phyloP scores from a whole-genome alignment of 2,329 filamentous ascomycete genomes.

The Botrytis sinoallii region DNA sequence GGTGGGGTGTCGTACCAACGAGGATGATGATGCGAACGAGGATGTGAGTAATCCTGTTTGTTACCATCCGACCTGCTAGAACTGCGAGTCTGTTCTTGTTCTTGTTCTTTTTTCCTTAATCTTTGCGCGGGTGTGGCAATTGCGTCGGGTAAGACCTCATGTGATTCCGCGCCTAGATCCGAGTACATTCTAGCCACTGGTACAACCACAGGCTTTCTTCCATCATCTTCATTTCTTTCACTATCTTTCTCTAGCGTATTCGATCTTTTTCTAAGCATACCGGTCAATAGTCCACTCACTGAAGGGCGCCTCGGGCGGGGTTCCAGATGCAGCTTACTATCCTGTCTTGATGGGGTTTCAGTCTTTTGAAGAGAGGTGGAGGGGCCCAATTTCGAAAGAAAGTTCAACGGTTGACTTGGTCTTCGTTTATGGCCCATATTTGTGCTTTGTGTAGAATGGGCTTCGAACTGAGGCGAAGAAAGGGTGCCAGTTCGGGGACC shows the following conservation, averaged over 20 bases:
- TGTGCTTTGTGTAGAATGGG: background rate
- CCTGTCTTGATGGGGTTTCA: background rate
- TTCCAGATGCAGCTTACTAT: constrained; percentile 14
- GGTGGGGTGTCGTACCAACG: constrained; percentile 16
- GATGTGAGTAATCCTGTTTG: background rate
- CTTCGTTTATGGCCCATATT: background rate
- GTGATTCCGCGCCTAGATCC: constrained; percentile 24
- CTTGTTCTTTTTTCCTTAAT: background rate
- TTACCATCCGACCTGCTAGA: background rate
- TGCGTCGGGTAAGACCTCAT: background rate
- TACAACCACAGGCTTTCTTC: constrained; percentile 2
- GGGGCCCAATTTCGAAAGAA: constrained; percentile 16
- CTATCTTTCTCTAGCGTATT: constrained; percentile 26
- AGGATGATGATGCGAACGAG: constrained; percentile 22
- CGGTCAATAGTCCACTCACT: constrained; percentile 30
- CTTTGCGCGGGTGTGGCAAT: background rate
- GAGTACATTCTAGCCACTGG: constrained; percentile 31
- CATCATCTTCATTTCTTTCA: constrained; percentile 5
- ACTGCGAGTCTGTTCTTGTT: background rate
- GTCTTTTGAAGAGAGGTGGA: constrained; percentile 11
- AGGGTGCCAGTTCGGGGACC: background rate
- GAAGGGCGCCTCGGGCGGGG: constrained; percentile 28
- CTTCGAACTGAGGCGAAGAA: background rate
- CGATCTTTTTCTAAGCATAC: constrained; percentile 30
- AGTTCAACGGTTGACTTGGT: constrained; percentile 17